A percentile compares a stretch with the other conserved stretches of the same genome.
These are phyloP conservation scores for Cardiospermum halicacabum DNA, from an alignment of 345 rosid genomes.

Conservation along the genomic window DNA sequence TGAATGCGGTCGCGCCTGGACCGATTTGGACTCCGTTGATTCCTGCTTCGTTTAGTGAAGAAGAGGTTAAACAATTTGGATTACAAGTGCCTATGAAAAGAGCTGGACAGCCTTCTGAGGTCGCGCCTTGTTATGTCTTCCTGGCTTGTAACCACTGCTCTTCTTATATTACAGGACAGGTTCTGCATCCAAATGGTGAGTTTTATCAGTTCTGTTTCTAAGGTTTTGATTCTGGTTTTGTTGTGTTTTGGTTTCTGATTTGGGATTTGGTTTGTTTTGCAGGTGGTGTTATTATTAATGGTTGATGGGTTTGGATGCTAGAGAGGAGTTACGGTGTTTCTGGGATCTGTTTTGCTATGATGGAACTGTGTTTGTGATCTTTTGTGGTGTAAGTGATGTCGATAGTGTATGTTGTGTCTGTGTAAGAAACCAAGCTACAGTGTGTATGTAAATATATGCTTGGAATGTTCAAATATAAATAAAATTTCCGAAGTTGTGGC, in stretches of 20 bases:
- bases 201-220: too few relatives aligned
- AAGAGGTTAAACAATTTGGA: constrained; percentile 42
- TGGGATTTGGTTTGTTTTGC: constrained; percentile 5
- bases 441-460: too few relatives aligned
- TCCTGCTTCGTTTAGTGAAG: constrained; percentile 49
- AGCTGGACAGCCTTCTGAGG: constrained; percentile 77
- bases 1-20: constrained; percentile 73
- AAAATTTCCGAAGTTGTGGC: too few relatives aligned
- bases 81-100: constrained; percentile 54
- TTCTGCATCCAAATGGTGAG: constrained; percentile 75
- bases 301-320: constrained; percentile 14
- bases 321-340: background rate
- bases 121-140: constrained; percentile 72
- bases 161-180: constrained; percentile 73
- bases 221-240: background rate
- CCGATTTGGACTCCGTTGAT: constrained; percentile 76
- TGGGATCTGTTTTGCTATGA: background rate
- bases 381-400: too few relatives aligned
- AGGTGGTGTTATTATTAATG: constrained; percentile 47
- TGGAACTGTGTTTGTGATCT: too few relatives aligned
- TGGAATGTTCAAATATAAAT: too few relatives aligned
- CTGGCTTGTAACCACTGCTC: constrained; percentile 76
- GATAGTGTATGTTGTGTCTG: too few relatives aligned
- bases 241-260: background rate
- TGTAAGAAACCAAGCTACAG: too few relatives aligned